A percentile compares a stretch with the other conserved stretches of the same genome.
Conservation (phyloP, 805 yeast genomes). For the Middelhovenomyces tepae region DNA sequence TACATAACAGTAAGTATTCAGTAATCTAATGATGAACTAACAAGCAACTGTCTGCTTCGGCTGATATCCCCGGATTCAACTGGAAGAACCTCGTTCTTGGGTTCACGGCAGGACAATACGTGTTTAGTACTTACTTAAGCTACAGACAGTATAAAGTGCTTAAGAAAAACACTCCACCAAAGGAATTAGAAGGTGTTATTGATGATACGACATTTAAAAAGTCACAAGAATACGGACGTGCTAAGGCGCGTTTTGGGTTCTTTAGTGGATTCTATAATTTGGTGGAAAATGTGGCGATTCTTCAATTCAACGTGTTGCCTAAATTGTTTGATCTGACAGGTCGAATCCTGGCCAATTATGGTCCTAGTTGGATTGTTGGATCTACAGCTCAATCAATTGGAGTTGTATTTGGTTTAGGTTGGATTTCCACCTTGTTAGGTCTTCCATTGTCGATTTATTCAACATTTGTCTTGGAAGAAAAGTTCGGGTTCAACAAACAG, state of each 20-base stretch:
- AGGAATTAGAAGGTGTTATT: slow-evolving; percentile 55
- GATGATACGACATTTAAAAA: slow-evolving; percentile 65
- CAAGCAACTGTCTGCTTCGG: slow-evolving; percentile 24
- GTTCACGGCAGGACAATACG: slow-evolving; percentile 63
- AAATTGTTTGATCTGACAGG: slow-evolving; percentile 48
- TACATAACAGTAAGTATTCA: no score
- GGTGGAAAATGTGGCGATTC: slow-evolving; percentile 46
- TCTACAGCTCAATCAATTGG: slow-evolving; percentile 64
- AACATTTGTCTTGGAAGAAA: slow-evolving; percentile 84
- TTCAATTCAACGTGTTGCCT: slow-evolving; percentile 58
- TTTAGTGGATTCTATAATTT: slow-evolving; percentile 44
- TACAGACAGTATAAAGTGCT: slow-evolving; percentile 70
- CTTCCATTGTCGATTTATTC: slow-evolving; percentile 68
- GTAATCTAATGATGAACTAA: no score
- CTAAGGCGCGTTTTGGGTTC: slow-evolving; percentile 58
- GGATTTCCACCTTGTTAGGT: slow-evolving; percentile 43
- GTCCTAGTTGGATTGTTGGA: slow-evolving; percentile 37
- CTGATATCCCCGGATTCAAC: slow-evolving; percentile 61
- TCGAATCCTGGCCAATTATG: slow-evolving; percentile 12
- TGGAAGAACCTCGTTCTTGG: slow-evolving; percentile 76
- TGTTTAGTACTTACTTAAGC: slow-evolving; percentile 65
- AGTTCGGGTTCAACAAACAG: slow-evolving; percentile 85
- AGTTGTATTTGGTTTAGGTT: slow-evolving; percentile 45
- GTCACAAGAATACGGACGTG: slow-evolving; percentile 68
- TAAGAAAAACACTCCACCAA: slow-evolving; percentile 52